A percentile compares a stretch with the other conserved stretches of the same genome.
Conservation (phyloP, 192 early-diverging fungal species). For the Phlyctochytrium planicorne region DNA sequence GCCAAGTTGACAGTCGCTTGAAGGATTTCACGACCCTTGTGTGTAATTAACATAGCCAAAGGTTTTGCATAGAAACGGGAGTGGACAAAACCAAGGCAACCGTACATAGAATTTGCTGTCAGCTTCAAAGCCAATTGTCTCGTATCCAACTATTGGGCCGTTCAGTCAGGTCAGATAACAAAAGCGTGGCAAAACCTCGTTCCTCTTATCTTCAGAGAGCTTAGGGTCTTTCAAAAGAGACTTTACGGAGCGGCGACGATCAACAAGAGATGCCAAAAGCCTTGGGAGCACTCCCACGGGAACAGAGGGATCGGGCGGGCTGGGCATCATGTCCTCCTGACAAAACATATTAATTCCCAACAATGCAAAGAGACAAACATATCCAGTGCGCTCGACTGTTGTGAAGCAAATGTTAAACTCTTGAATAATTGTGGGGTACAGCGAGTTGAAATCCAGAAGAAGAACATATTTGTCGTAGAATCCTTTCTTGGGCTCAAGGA, state of each 20-base stretch:
- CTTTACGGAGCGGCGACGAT: conserved; percentile 87
- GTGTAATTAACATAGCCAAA: conserved; percentile 95
- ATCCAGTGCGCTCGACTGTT: conserved; percentile 67
- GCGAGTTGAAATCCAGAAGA: conserved; percentile 96
- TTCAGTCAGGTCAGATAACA: too few relatives aligned
- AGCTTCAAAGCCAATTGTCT: conserved; percentile 93
- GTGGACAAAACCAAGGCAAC: conserved; percentile 88
- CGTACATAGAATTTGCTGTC: conserved; percentile 99
- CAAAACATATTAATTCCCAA: conserved; percentile 7
- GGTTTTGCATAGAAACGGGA: conserved; percentile 97
- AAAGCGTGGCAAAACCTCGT: conserved; percentile 44
- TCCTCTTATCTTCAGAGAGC: conserved; percentile 47
- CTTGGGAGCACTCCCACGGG: conserved; percentile 81
- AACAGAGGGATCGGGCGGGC: conserved; percentile 67
- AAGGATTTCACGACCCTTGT: conserved; percentile 92
- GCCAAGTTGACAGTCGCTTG: conserved; percentile 91
- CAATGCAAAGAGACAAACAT: conserved; percentile 11
- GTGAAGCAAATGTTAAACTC: conserved; percentile 99
- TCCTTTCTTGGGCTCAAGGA: conserved; percentile 96
- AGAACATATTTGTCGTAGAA: conserved; percentile 95
- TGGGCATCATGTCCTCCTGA: conserved; percentile 71
- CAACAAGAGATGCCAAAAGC: conserved; percentile 84
- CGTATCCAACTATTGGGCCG: conserved; percentile 82
- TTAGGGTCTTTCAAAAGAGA: conserved; percentile 77
- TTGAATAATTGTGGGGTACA: conserved; percentile 99